Conservation (phyloP, 805 yeast genomes). For the Clavispora santaluciae region DNA sequence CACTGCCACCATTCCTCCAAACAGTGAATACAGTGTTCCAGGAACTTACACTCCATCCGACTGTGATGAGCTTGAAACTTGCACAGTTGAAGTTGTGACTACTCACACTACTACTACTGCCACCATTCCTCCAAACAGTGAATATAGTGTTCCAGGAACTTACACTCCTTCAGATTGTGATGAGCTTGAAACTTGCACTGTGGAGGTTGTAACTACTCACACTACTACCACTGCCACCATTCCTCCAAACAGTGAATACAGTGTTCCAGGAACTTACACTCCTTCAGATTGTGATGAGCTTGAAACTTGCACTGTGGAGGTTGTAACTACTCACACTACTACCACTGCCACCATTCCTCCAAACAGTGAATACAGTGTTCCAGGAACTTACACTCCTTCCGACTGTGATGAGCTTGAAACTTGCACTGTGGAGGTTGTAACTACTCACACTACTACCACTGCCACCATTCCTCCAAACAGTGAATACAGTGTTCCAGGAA, state of each 20-base stretch:
- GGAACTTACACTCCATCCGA: background rate
- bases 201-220: background rate
- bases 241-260: background rate
- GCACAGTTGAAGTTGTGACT: background rate
- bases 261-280: background rate
- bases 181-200: background rate
- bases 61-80: background rate
- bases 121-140: background rate
- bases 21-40: background rate
- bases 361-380: background rate
- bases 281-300: background rate
- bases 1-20: background rate
- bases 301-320: background rate
- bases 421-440: background rate
- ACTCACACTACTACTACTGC: background rate
- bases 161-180: background rate
- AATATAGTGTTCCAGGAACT: background rate
- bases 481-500: background rate
- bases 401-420: background rate
- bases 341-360: background rate
- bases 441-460: background rate
- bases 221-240: background rate
- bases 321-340: background rate
- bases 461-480: background rate
- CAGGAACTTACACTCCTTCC: background rate